phyloP scores from a whole-genome alignment of 495 filamentous ascomycete species.

The Lentithecium fluviatile region DNA sequence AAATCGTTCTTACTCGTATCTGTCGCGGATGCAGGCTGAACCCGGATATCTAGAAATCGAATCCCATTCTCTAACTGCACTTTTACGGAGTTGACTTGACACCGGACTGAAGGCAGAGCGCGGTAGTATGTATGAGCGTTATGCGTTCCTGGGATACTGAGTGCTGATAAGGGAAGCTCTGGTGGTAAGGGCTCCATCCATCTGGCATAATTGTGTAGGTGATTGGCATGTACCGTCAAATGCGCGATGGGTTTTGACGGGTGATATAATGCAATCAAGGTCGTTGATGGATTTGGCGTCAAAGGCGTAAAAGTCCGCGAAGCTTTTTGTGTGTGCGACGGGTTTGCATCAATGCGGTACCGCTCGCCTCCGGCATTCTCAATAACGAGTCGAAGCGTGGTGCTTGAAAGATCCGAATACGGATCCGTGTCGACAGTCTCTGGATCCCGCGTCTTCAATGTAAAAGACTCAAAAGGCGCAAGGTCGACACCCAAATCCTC shows the following conservation, averaged over 20 bases:
- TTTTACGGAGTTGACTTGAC: slow-evolving; percentile 74
- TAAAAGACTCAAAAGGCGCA: slow-evolving; percentile 56
- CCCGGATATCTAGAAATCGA: slow-evolving; percentile 90
- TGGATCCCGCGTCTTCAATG: slow-evolving; percentile 54
- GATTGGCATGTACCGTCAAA: slow-evolving; percentile 63
- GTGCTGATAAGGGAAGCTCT: slow-evolving; percentile 67
- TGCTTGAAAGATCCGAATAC: neutral
- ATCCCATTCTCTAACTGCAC: slow-evolving; percentile 87
- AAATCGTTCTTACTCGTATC: slow-evolving; percentile 57
- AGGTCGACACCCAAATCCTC: slow-evolving; percentile 57
- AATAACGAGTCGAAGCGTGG: slow-evolving; percentile 58
- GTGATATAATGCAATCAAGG: slow-evolving; percentile 74
- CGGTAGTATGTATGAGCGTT: slow-evolving; percentile 82
- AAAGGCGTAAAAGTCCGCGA: slow-evolving; percentile 58
- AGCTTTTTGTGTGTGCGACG: slow-evolving; percentile 48
- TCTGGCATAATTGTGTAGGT: slow-evolving; percentile 65
- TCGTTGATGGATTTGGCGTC: slow-evolving; percentile 54
- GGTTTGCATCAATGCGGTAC: slow-evolving; percentile 62
- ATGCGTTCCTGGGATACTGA: slow-evolving; percentile 94
- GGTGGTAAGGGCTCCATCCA: slow-evolving; percentile 81
- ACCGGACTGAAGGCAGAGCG: slow-evolving; percentile 89
- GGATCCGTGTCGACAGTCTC: slow-evolving; percentile 50
- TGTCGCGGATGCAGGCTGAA: slow-evolving; percentile 60
- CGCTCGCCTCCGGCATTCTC: slow-evolving; percentile 55
- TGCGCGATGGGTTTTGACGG: slow-evolving; percentile 52